phyloP scores from a whole-genome alignment of 257 asterid species.

The Solanum appendiculatum region DNA sequence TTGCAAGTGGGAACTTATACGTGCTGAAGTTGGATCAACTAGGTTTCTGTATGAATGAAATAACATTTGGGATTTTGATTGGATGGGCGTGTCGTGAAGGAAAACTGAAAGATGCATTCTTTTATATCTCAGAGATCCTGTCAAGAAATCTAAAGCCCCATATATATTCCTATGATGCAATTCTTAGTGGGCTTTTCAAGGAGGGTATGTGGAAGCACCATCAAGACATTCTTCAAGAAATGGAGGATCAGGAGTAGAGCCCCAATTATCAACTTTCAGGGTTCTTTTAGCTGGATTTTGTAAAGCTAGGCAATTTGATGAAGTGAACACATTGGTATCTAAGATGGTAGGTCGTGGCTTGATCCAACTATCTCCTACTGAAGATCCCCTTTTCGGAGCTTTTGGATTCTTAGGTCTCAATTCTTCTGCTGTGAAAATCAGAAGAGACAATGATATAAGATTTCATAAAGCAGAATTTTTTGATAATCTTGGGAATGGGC shows the following conservation, averaged over 20 bases:
- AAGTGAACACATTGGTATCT: conserved; percentile 38
- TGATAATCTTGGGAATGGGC: conserved; percentile 89
- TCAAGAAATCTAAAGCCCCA: conserved; percentile 55
- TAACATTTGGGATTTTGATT: conserved; percentile 66
- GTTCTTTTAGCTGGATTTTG: conserved; percentile 70
- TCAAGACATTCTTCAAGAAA: conserved; percentile 52
- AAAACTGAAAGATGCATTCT: conserved; percentile 41
- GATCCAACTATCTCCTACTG: conserved; percentile 22
- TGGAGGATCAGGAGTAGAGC: conserved; percentile 56
- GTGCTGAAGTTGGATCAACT: conserved; percentile 45
- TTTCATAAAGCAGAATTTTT: conserved; percentile 54
- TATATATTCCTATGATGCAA: conserved; percentile 62
- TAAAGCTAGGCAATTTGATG: conserved; percentile 55
- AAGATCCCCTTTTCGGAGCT: conserved; percentile 48
- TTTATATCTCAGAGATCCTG: conserved; percentile 48
- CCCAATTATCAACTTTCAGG: conserved; percentile 49
- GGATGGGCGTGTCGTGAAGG: conserved; percentile 65
- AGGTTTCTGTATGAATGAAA: conserved; percentile 55
- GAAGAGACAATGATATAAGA: conserved; percentile 61
- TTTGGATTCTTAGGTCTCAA: conserved; percentile 44
- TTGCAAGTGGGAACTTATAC: conserved; percentile 37
- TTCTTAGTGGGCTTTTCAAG: conserved; percentile 61
- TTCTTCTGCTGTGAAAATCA: conserved; percentile 58
- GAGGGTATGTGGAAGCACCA: conserved; percentile 66
- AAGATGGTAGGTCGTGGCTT: conserved; percentile 50